Percentiles rank a stretch among this genome's conserved stretches.
phyloP scores from a whole-genome alignment of 164 flowering plant genomes.

The Kingdonia uniflora region DNA sequence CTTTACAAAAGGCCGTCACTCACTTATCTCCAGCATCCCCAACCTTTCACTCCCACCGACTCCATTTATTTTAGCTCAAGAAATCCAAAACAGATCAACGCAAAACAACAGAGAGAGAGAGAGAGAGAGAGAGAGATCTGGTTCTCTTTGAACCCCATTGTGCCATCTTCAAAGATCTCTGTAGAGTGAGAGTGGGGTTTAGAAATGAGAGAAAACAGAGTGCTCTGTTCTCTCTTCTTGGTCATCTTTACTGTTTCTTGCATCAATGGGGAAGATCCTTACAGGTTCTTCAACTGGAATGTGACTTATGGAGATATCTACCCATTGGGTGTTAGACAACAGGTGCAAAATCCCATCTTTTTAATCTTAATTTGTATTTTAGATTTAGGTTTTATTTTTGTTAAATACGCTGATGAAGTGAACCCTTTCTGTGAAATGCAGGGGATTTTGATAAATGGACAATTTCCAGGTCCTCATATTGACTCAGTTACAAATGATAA shows the following conservation, averaged over 20 bases:
- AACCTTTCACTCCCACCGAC: neutral
- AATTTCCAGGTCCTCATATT: slow-evolving; percentile 96
- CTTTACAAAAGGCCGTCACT: neutral
- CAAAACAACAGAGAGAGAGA: neutral
- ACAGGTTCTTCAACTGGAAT: slow-evolving; percentile 23
- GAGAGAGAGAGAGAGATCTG: neutral
- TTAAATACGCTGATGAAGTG: too few species aligned
- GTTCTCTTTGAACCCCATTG: too few species aligned
- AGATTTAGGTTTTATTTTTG: too few species aligned
- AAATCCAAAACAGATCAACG: neutral
- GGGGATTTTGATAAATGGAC: slow-evolving; percentile 97
- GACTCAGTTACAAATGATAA: slow-evolving; percentile 85
- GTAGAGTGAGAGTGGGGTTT: too few species aligned
- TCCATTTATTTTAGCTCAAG: neutral
- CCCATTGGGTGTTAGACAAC: slow-evolving; percentile 29
- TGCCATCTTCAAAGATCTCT: too few species aligned
- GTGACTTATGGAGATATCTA: slow-evolving; percentile 31
- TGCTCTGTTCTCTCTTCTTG: slow-evolving; percentile 9
- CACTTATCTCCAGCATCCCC: neutral
- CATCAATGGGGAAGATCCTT: slow-evolving; percentile 26
- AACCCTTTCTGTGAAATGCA: too few species aligned
- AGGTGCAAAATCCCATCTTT: too few species aligned
- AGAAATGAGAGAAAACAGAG: slow-evolving; percentile 9
- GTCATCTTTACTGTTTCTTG: slow-evolving; percentile 6
- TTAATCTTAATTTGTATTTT: too few species aligned